phyloP scores from a whole-genome alignment of 2,329 filamentous ascomycete genomes.

The Aspergillus sp. region DNA sequence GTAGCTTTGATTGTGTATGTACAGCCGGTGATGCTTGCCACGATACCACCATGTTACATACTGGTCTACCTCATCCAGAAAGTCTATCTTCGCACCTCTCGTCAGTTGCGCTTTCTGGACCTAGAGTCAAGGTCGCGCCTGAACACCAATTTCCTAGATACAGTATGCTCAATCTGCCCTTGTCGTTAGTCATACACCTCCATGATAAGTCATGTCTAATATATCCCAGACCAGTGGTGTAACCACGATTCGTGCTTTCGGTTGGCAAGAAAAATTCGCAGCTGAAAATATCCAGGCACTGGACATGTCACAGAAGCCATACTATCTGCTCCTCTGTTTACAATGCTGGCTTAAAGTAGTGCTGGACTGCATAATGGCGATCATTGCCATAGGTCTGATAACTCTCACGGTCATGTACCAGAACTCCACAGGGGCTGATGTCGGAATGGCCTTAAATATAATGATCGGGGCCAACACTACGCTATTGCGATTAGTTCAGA shows the following conservation, averaged over 20 bases:
- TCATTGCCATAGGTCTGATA: background rate
- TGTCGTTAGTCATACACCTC: too few species aligned
- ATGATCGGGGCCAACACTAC: constrained; percentile 50
- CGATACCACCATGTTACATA: background rate
- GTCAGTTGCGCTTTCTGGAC: background rate
- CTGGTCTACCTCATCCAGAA: background rate
- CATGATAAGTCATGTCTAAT: background rate
- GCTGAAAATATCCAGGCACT: background rate
- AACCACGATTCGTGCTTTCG: background rate
- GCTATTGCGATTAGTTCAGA: constrained; percentile 45
- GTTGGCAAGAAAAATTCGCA: background rate
- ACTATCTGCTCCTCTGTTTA: background rate
- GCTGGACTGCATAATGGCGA: background rate
- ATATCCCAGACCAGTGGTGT: background rate
- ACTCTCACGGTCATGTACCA: background rate
- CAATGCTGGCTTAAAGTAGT: background rate
- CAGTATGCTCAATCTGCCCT: background rate
- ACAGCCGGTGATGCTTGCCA: background rate
- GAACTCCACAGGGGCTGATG: constrained; percentile 28
- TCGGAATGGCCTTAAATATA: constrained; percentile 50
- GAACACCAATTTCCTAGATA: background rate
- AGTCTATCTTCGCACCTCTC: background rate
- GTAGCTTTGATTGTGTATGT: background rate
- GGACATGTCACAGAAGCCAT: background rate
- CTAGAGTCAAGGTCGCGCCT: background rate